Percentiles rank a stretch among this genome's conserved stretches.
Evolutionary conservation across 805 yeast species (phyloP).

Genomic region (Metschnikowia reukaufii): DNA sequence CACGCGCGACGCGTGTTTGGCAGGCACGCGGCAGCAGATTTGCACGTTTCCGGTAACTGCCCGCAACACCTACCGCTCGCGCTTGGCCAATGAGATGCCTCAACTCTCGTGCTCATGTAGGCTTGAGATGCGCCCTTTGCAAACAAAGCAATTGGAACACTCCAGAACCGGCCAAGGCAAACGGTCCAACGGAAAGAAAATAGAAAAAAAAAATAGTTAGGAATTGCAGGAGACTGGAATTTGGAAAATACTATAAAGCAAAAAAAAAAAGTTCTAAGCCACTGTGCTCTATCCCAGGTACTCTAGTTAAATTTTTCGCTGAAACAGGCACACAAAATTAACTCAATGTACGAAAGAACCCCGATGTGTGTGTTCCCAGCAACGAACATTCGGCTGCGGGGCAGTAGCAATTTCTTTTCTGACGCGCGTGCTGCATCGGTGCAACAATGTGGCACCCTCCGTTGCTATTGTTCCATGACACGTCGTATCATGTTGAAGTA

Average conservation of each 20-base stretch:
- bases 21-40: constrained; percentile 14
- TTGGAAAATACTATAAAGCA: too few relatives aligned
- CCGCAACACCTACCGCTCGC: not conserved
- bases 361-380: too few relatives aligned
- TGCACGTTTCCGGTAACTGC: constrained; percentile 2
- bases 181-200: not conserved
- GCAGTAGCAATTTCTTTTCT: not conserved
- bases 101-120: not conserved
- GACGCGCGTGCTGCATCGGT: not conserved
- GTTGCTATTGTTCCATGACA: too few relatives aligned
- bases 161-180: not conserved
- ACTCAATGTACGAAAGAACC: too few relatives aligned
- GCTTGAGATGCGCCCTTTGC: not conserved
- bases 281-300: too few relatives aligned
- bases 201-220: not conserved
- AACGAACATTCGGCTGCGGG: too few relatives aligned
- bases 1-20: constrained; percentile 16
- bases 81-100: not conserved
- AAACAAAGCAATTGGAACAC: not conserved
- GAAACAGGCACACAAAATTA: too few relatives aligned
- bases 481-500: too few relatives aligned
- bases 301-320: too few relatives aligned
- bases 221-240: too few relatives aligned
- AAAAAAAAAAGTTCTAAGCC: too few relatives aligned
- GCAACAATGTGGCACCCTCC: not conserved